Conservation (phyloP, 495 filamentous ascomycete species). For the Penicillium coffeae region DNA sequence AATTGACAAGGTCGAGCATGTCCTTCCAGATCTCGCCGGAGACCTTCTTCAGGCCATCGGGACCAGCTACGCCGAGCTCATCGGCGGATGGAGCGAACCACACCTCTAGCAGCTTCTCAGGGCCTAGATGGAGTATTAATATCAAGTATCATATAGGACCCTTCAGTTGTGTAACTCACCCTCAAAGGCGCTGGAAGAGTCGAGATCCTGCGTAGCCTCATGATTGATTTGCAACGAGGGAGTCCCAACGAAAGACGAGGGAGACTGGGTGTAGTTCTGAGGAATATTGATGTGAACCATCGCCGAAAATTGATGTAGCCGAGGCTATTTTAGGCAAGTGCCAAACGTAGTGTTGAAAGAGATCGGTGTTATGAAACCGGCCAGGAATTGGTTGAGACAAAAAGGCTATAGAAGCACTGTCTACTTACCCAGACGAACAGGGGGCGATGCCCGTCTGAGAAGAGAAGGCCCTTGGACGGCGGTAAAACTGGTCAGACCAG, state of each 20-base stretch:
- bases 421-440: conserved; percentile 82
- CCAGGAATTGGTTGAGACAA: conserved; percentile 26
- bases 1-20: conserved; percentile 97
- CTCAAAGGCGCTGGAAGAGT: conserved; percentile 96
- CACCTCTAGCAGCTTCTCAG: conserved; percentile 97
- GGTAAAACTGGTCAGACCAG: conserved; percentile 58
- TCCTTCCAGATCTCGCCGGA: conserved; percentile 82
- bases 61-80: conserved; percentile 65
- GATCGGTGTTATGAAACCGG: conserved; percentile 27
- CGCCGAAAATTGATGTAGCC: conserved; percentile 42
- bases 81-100: conserved; percentile 88
- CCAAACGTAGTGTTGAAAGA: conserved; percentile 9
- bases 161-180: conserved; percentile 44
- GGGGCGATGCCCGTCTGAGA: conserved; percentile 77
- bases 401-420: conserved; percentile 56
- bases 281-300: conserved; percentile 84
- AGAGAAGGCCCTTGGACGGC: conserved; percentile 80
- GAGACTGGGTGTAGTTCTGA: conserved; percentile 72
- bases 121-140: conserved; percentile 49
- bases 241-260: conserved; percentile 69
- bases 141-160: not conserved
- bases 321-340: conserved; percentile 16
- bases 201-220: conserved; percentile 88
- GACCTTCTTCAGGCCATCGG: conserved; percentile 83
- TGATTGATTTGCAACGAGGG: conserved; percentile 94